These are phyloP conservation scores for Chytridium lagenaria DNA, from an alignment of 371 early-diverging fungal species.

Conservation along the genomic window DNA sequence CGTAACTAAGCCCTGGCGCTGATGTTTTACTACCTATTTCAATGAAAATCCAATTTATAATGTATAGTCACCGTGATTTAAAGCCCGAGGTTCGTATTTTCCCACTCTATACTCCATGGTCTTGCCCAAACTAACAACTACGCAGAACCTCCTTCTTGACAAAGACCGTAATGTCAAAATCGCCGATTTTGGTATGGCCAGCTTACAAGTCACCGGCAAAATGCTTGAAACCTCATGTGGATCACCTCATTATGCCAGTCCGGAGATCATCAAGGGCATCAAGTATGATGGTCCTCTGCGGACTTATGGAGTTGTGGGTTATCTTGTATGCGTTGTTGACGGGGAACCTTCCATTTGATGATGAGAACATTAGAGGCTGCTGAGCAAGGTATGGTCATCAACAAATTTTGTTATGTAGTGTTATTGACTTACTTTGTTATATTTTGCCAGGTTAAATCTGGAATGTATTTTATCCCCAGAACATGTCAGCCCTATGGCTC, in stretches of 20 bases:
- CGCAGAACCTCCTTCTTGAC: conserved; percentile 87
- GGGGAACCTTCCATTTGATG: conserved; percentile 93
- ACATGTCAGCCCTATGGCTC: conserved; percentile 64
- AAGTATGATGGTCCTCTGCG: conserved; percentile 82
- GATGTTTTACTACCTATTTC: conserved; percentile 31
- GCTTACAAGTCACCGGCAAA: conserved; percentile 70
- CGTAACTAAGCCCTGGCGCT: conserved; percentile 36
- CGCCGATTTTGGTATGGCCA: conserved; percentile 89
- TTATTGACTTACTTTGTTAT: not conserved
- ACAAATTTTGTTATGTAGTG: not conserved
- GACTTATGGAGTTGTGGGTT: conserved; percentile 96
- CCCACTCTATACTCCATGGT: conserved; percentile 24
- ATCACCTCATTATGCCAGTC: conserved; percentile 92
- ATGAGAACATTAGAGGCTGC: conserved; percentile 83
- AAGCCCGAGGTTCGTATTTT: conserved; percentile 76
- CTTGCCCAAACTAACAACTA: not conserved
- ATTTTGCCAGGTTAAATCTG: conserved; percentile 44
- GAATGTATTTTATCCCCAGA: conserved; percentile 63
- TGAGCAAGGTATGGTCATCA: conserved; percentile 70
- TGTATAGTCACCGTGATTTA: conserved; percentile 90
- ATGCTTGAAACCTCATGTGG: conserved; percentile 85
- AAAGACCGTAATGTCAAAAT: conserved; percentile 79
- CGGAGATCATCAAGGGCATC: conserved; percentile 88
- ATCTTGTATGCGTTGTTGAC: conserved; percentile 88
- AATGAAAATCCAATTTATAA: conserved; percentile 14